These are phyloP conservation scores for Sanghuangporus baumii DNA, from an alignment of 1,284 basidiomycete species.

Conservation along the genomic window DNA sequence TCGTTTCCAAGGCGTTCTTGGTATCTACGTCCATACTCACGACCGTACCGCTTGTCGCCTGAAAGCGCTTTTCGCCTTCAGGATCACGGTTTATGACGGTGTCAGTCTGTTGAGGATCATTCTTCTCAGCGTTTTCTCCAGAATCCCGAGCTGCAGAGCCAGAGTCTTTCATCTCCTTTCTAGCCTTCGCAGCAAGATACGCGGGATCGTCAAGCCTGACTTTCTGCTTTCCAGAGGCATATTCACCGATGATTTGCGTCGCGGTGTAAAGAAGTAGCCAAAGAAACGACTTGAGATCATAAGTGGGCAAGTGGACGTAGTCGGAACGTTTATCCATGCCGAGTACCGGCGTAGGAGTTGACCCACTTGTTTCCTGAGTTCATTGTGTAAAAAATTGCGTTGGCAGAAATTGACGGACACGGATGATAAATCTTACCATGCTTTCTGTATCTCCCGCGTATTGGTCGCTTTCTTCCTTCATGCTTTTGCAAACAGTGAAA, in stretches of 20 bases:
- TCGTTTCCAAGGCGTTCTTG: neutral
- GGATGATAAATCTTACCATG: neutral
- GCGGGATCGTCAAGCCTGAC: neutral
- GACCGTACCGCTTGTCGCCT: neutral
- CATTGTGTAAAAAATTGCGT: neutral
- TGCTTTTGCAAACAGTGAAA: neutral
- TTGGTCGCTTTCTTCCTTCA: neutral
- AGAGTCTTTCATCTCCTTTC: neutral
- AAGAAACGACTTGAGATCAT: slow-evolving; percentile 8
- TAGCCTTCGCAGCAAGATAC: neutral
- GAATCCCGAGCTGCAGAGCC: neutral
- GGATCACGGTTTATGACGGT: neutral
- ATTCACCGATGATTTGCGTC: neutral
- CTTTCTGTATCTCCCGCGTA: neutral
- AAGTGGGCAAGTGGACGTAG: neutral
- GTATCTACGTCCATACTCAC: neutral
- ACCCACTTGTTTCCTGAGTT: neutral
- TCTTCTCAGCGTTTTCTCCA: neutral
- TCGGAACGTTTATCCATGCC: neutral
- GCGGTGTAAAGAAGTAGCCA: slow-evolving; percentile 1
- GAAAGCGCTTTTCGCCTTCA: neutral
- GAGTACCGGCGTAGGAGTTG: neutral
- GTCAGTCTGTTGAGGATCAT: neutral
- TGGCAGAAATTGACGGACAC: neutral
- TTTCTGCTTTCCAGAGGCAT: neutral